Evolutionary conservation across 495 filamentous ascomycete species (phyloP).

Genomic region (Podospora pseudoanserina): DNA sequence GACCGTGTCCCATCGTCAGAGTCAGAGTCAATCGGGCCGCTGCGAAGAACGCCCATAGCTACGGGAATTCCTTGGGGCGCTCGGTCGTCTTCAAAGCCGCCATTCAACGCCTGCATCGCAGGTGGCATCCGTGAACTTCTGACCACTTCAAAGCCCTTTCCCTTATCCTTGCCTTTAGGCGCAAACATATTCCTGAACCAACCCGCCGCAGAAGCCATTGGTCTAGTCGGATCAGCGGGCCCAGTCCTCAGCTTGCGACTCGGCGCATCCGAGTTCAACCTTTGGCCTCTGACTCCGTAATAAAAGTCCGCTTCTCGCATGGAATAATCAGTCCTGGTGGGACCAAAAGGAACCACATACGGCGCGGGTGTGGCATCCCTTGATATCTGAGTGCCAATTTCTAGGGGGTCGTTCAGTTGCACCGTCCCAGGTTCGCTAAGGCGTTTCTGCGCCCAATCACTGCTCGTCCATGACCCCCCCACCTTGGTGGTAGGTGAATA

Average conservation of each 20-base stretch:
- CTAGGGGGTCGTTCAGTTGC: constrained; percentile 30
- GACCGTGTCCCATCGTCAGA: constrained; percentile 45
- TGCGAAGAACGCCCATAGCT: constrained; percentile 53
- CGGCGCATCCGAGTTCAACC: constrained; percentile 71
- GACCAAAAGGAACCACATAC: constrained; percentile 31
- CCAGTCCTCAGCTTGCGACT: constrained; percentile 86
- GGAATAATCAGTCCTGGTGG: constrained; percentile 72
- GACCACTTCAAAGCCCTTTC: constrained; percentile 95
- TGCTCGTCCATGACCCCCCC: constrained; percentile 47
- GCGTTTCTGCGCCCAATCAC: constrained; percentile 50
- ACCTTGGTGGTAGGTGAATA: constrained; percentile 36
- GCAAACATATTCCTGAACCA: constrained; percentile 80
- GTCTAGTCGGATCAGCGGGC: constrained; percentile 89
- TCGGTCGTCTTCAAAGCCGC: constrained; percentile 51
- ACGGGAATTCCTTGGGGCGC: constrained; percentile 56
- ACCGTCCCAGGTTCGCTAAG: constrained; percentile 33
- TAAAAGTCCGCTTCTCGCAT: constrained; percentile 93
- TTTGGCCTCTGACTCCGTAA: constrained; percentile 87
- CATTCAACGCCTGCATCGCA: constrained; percentile 50
- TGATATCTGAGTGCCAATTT: constrained; percentile 40
- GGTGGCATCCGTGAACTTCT: constrained; percentile 71
- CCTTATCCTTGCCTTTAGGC: constrained; percentile 81
- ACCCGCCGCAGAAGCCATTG: constrained; percentile 78
- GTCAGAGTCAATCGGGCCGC: constrained; percentile 57
- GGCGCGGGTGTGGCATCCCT: constrained; percentile 42